These are phyloP conservation scores for Gloeophyllum trabeum DNA, from an alignment of 768 basidiomycete genomes.

Conservation along the genomic window DNA sequence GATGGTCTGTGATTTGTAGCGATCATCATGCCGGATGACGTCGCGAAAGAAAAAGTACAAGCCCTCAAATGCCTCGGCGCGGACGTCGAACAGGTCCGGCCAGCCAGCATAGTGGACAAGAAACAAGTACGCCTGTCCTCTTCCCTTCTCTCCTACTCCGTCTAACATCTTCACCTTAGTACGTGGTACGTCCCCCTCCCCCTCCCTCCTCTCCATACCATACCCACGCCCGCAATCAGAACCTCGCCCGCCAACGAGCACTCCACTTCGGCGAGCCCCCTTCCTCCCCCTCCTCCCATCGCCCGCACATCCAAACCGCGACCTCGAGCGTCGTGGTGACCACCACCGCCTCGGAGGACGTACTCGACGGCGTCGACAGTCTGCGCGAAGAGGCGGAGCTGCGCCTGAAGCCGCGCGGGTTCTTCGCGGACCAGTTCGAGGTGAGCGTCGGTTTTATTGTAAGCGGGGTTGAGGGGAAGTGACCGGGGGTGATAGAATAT, in stretches of 20 bases:
- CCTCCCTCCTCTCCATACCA: background rate
- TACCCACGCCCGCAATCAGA: conserved; percentile 34
- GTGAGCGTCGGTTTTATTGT: conserved; percentile 14
- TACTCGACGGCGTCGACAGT: conserved; percentile 18
- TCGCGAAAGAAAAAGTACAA: conserved; percentile 85
- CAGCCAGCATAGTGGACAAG: conserved; percentile 93
- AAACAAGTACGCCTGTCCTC: conserved; percentile 55
- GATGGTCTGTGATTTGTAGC: too few species aligned
- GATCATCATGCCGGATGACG: conserved; percentile 85
- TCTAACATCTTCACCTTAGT: conserved; percentile 23
- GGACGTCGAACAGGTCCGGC: conserved; percentile 81
- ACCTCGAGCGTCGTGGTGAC: conserved; percentile 43
- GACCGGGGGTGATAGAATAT: conserved; percentile 48
- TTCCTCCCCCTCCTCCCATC: conserved; percentile 2
- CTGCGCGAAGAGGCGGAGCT: conserved; percentile 30
- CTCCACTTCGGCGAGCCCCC: conserved; percentile 50
- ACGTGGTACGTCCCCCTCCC: conserved; percentile 40
- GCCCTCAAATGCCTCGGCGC: conserved; percentile 79
- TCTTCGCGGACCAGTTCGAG: conserved; percentile 97
- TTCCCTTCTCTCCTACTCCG: conserved; percentile 6
- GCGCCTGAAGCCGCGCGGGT: conserved; percentile 54
- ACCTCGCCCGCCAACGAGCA: conserved; percentile 77
- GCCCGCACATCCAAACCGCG: conserved; percentile 13
- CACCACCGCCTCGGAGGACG: conserved; percentile 29
- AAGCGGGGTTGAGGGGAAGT: too few species aligned